A percentile compares a stretch with the other conserved stretches of the same genome.
These are phyloP conservation scores for Onygenales sp. DNA, from an alignment of 2,329 filamentous ascomycete species.

Conservation along the genomic window DNA sequence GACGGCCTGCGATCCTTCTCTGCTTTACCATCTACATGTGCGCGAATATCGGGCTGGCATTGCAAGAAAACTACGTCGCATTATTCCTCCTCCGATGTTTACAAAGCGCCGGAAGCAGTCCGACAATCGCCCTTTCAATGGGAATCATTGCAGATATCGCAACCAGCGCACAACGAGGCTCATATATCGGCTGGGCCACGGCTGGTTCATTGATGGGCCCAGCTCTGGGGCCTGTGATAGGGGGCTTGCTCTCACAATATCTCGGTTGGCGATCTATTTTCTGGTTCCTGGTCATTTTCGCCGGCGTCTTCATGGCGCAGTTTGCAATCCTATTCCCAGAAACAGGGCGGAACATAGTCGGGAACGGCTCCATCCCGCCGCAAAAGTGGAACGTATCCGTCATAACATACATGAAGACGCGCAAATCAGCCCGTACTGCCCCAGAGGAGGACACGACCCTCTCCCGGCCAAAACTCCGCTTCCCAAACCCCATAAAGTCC, in stretches of 20 bases:
- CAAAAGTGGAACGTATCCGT: conserved; percentile 15
- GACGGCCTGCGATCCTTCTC: conserved; percentile 53
- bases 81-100: conserved; percentile 53
- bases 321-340: conserved; percentile 49
- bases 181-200: conserved; percentile 61
- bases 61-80: conserved; percentile 49
- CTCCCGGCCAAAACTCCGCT: conserved; percentile 11
- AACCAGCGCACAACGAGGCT: conserved; percentile 59
- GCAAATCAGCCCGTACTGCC: conserved; percentile 6
- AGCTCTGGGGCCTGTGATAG: conserved; percentile 50
- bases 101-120: conserved; percentile 56
- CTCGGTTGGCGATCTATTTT: conserved; percentile 61
- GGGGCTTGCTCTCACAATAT: conserved; percentile 54
- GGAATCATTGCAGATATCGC: conserved; percentile 65
- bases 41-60: conserved; percentile 51
- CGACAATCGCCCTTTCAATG: conserved; percentile 60
- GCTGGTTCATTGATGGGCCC: conserved; percentile 45
- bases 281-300: conserved; percentile 55
- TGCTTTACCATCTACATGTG: conserved; percentile 48
- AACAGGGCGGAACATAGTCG: conserved; percentile 31
- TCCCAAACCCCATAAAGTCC: conserved; percentile 30
- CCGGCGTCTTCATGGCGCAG: conserved; percentile 41
- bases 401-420: conserved; percentile 13
- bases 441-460: neutral
- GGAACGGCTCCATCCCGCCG: conserved; percentile 22